phyloP scores from a whole-genome alignment of 1,284 basidiomycete species.

The Tilletia horrida region DNA sequence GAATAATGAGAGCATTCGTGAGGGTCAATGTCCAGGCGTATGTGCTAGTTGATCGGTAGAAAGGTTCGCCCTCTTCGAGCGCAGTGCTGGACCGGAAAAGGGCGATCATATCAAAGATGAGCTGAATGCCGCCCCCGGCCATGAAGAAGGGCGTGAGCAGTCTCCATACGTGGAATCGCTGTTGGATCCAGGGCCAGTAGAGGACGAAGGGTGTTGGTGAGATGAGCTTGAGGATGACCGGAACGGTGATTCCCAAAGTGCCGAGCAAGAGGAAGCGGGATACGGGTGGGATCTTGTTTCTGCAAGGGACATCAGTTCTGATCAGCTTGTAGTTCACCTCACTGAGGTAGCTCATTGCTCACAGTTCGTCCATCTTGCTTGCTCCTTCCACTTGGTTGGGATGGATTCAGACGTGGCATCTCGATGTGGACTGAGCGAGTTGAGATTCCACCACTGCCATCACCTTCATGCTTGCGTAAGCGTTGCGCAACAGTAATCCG shows the following conservation, averaged over 20 bases:
- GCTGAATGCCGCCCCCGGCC: conserved; percentile 57
- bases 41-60: conserved; percentile 39
- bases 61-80: conserved; percentile 37
- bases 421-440: too few relatives aligned
- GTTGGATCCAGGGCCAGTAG: conserved; percentile 59
- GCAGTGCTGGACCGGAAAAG: conserved; percentile 41
- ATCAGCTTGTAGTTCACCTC: neutral
- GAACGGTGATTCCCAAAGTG: conserved; percentile 65
- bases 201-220: conserved; percentile 65
- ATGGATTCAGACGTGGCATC: too few relatives aligned
- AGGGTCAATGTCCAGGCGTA: conserved; percentile 45
- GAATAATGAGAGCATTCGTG: conserved; percentile 36
- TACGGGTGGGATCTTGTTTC: conserved; percentile 73
- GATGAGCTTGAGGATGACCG: conserved; percentile 64
- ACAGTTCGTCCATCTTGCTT: conserved; percentile 17
- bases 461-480: too few relatives aligned
- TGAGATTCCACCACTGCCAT: too few relatives aligned
- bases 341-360: neutral
- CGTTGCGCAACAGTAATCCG: too few relatives aligned
- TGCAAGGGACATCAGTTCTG: conserved; percentile 19
- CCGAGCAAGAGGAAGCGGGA: conserved; percentile 70
- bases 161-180: conserved; percentile 67
- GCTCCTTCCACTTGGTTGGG: neutral
- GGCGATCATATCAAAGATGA: conserved; percentile 46
- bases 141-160: conserved; percentile 73